A percentile compares a stretch with the other conserved stretches of the same genome.
phyloP scores from a whole-genome alignment of 306 rosid species.

The Gastrolobium villosum region DNA sequence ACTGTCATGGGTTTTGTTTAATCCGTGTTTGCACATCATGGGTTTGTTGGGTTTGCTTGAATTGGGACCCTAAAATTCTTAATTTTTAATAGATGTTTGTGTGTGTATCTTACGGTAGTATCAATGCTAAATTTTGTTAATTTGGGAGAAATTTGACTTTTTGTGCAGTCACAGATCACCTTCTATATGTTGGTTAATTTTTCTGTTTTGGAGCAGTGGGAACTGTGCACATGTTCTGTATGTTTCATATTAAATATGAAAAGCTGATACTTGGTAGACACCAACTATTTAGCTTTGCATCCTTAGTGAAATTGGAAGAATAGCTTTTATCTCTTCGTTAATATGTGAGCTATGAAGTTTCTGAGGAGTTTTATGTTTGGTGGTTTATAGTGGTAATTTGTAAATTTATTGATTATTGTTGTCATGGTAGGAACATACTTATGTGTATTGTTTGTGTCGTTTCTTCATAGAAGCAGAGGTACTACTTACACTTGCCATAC shows the following conservation, averaged over 20 bases:
- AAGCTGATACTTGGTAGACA: background rate
- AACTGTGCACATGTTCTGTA: conserved; percentile 1
- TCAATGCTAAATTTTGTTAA: conserved; percentile 4
- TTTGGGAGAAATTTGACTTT: background rate
- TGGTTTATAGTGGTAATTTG: background rate
- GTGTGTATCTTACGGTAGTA: background rate
- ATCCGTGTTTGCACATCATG: background rate
- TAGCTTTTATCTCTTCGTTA: conserved; percentile 1
- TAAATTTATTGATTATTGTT: conserved; percentile 2
- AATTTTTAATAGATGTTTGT: background rate
- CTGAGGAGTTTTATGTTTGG: background rate
- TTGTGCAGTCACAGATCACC: background rate
- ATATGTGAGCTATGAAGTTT: conserved; percentile 17
- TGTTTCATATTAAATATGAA: conserved; percentile 2
- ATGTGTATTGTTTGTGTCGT: background rate
- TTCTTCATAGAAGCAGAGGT: conserved; percentile 18
- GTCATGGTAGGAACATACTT: background rate
- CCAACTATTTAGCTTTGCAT: background rate
- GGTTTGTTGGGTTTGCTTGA: conserved; percentile 28
- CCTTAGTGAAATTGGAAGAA: background rate
- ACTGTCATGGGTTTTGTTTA: conserved; percentile 12
- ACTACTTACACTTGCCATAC: background rate
- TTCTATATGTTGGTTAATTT: conserved; percentile 2
- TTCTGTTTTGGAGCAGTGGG: background rate
- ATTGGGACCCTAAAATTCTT: conserved; percentile 21